Evolutionary conservation across 2,329 filamentous ascomycete species (phyloP).

Genomic region (Aspergillus novoparasiticus): DNA sequence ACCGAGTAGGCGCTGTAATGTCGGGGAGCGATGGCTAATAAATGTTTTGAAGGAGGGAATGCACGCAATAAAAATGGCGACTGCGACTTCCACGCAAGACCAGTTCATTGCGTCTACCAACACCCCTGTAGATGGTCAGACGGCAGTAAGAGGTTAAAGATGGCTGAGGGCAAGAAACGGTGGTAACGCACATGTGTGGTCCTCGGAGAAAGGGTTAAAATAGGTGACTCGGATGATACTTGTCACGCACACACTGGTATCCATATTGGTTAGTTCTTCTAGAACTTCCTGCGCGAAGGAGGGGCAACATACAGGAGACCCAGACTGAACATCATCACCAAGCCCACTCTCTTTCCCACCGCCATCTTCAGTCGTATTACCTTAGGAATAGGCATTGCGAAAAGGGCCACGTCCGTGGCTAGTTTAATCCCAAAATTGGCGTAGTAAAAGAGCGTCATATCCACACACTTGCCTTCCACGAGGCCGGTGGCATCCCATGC

Average conservation of each 20-base stretch:
- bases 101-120: conserved; percentile 24
- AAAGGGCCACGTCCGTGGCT: conserved; percentile 21
- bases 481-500: conserved; percentile 21
- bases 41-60: conserved; percentile 25
- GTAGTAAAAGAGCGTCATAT: conserved; percentile 21
- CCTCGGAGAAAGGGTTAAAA: conserved; percentile 17
- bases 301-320: conserved; percentile 18
- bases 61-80: conserved; percentile 26
- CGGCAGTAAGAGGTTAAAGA: neutral
- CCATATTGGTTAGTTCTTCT: neutral
- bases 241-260: conserved; percentile 19
- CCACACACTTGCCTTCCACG: conserved; percentile 17
- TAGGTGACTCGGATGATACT: conserved; percentile 26
- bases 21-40: conserved; percentile 18
- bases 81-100: conserved; percentile 25
- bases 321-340: conserved; percentile 25
- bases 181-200: conserved; percentile 23
- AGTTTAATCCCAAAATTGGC: conserved; percentile 21
- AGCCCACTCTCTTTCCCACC: conserved; percentile 17
- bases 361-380: conserved; percentile 20
- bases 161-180: neutral
- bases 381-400: conserved; percentile 22
- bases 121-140: conserved; percentile 11
- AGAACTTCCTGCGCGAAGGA: no score
- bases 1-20: conserved; percentile 14